A percentile compares a stretch with the other conserved stretches of the same genome.
These are phyloP conservation scores for Microstroma glucosiphilum DNA, from an alignment of 1,284 basidiomycete genomes.

Conservation along the genomic window DNA sequence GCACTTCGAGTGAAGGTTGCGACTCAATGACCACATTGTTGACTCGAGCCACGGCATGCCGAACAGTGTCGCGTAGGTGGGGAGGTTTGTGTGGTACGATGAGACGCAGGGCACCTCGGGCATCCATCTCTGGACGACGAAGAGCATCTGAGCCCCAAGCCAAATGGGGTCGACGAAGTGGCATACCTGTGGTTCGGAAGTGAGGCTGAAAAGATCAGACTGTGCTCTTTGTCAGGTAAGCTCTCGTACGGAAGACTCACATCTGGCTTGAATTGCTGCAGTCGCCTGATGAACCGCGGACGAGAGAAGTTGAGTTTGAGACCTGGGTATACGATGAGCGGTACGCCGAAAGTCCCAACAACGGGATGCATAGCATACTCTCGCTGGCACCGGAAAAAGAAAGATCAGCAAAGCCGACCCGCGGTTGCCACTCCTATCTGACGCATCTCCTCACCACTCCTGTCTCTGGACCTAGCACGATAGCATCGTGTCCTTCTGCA, in stretches of 20 bases:
- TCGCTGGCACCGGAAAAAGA: conserved; percentile 30
- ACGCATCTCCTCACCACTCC: conserved; percentile 52
- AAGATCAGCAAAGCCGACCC: neutral
- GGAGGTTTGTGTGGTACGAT: conserved; percentile 59
- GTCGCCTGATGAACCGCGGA: conserved; percentile 56
- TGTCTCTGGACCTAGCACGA: conserved; percentile 58
- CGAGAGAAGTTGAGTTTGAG: conserved; percentile 60
- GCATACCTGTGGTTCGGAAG: conserved; percentile 10
- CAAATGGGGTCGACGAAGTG: conserved; percentile 57
- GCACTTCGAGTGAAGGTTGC: conserved; percentile 43
- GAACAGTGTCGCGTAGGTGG: conserved; percentile 58
- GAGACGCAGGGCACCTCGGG: conserved; percentile 56
- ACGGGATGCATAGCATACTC: conserved; percentile 58
- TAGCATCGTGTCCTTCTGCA: conserved; percentile 57
- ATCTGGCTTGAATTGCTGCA: conserved; percentile 55
- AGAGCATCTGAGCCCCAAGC: conserved; percentile 54
- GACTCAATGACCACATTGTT: conserved; percentile 51
- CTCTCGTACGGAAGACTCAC: conserved; percentile 45
- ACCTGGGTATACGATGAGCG: conserved; percentile 57
- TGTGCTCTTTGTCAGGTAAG: neutral
- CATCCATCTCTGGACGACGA: conserved; percentile 47
- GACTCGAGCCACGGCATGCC: conserved; percentile 57
- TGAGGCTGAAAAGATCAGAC: neutral
- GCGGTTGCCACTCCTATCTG: neutral
- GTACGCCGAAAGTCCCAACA: conserved; percentile 58